These are phyloP conservation scores for Prunus fruticosa DNA, from an alignment of 306 rosid genomes.

Conservation along the genomic window DNA sequence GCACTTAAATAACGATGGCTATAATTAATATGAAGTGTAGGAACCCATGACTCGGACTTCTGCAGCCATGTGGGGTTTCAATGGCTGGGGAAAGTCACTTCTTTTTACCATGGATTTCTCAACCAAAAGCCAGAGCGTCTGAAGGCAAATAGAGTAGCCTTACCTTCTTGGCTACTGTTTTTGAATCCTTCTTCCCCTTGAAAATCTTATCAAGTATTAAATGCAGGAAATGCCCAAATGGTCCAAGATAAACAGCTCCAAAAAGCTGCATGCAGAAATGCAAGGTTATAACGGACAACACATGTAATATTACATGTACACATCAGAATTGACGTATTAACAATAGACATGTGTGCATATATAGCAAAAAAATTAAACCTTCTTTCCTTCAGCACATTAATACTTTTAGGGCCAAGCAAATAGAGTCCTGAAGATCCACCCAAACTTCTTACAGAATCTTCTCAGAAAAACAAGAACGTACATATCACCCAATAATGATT, in stretches of 20 bases:
- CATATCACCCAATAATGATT: too few relatives aligned
- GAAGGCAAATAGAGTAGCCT: slow-evolving; percentile 13
- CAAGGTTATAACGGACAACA: not conserved
- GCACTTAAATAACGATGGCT: too few relatives aligned
- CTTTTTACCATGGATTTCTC: not conserved
- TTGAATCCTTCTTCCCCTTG: slow-evolving; percentile 88
- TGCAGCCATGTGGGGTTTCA: too few relatives aligned
- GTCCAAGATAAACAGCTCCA: slow-evolving; percentile 94
- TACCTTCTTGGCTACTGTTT: slow-evolving; percentile 91
- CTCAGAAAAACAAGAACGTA: not conserved
- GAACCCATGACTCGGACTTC: too few relatives aligned
- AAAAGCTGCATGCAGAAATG: slow-evolving; percentile 53
- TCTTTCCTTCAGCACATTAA: not conserved
- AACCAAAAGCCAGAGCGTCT: slow-evolving; percentile 7
- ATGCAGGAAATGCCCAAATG: slow-evolving; percentile 83
- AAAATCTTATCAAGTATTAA: slow-evolving; percentile 67
- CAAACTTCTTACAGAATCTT: not conserved
- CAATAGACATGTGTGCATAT: not conserved
- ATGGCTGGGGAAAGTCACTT: not conserved
- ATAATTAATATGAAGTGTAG: too few relatives aligned
- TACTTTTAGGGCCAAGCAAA: not conserved
- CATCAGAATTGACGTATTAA: not conserved
- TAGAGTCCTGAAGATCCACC: not conserved
- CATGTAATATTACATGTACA: not conserved
- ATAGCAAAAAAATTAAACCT: not conserved